Conservation (phyloP, 306 rosid genomes). For the Rosa multiflora region DNA sequence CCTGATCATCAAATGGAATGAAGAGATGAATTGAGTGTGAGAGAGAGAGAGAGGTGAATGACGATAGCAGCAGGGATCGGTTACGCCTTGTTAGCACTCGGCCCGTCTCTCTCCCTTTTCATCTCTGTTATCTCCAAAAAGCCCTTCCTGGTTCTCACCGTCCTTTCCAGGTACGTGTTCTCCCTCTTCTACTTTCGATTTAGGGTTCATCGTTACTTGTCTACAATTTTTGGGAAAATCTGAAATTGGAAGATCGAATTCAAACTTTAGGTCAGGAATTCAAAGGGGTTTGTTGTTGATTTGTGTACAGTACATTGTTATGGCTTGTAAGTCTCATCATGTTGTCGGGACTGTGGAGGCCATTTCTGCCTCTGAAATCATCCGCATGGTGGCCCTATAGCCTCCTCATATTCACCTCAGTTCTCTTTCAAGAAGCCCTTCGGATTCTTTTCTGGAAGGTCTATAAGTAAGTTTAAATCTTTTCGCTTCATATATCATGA, state of each 20-base stretch:
- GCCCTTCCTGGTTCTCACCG: constrained; percentile 87
- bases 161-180: constrained; percentile 64
- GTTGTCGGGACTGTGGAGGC: constrained; percentile 85
- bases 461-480: constrained; percentile 49
- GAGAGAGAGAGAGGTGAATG: constrained; percentile 30
- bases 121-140: constrained; percentile 75
- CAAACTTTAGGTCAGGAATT: not conserved
- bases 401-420: constrained; percentile 63
- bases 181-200: not conserved
- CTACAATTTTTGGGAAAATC: no score
- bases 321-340: constrained; percentile 89
- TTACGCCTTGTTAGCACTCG: constrained; percentile 75
- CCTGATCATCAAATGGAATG: not conserved
- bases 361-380: constrained; percentile 65
- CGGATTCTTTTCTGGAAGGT: constrained; percentile 79
- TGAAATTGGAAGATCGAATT: no score
- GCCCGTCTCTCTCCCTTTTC: constrained; percentile 87
- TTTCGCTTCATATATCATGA: no score
- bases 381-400: constrained; percentile 72
- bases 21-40: not conserved
- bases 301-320: constrained; percentile 54
- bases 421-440: constrained; percentile 87
- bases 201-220: not conserved
- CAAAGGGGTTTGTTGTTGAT: not conserved
- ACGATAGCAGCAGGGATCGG: constrained; percentile 88